A percentile compares a stretch with the other conserved stretches of the same genome.
These are phyloP conservation scores for Lathyrus tuberosus DNA, from an alignment of 306 rosid species.

Conservation along the genomic window DNA sequence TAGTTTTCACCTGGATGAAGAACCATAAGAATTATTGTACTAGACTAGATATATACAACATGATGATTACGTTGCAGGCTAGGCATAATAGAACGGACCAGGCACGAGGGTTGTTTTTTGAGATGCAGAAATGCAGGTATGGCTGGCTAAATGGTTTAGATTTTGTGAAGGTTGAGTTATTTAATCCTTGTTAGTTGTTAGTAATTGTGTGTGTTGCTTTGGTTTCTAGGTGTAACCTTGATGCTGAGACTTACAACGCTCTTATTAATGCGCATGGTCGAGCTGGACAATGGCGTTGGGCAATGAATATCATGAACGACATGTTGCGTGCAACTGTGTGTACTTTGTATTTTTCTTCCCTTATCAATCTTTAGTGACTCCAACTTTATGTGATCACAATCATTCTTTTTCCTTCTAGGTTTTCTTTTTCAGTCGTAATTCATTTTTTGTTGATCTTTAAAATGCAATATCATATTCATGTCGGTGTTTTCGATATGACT, in stretches of 20 bases:
- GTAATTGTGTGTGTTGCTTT: constrained; percentile 15
- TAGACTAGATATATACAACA: constrained; percentile 81
- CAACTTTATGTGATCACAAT: constrained; percentile 52
- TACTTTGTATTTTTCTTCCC: constrained; percentile 72
- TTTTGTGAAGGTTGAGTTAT: constrained; percentile 17
- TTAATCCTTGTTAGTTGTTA: constrained; percentile 11
- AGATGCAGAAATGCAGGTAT: constrained; percentile 95
- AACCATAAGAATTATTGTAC: constrained; percentile 76
- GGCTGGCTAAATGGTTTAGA: not conserved
- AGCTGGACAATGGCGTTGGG: constrained; percentile 97
- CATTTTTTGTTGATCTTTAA: constrained; percentile 31
- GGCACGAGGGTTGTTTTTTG: constrained; percentile 94
- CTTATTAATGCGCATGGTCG: constrained; percentile 93
- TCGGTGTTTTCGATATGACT: not conserved
- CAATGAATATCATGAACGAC: constrained; percentile 93
- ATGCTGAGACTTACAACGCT: constrained; percentile 86
- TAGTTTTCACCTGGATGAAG: constrained; percentile 86
- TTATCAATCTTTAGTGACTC: constrained; percentile 60
- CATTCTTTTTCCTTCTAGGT: constrained; percentile 42
- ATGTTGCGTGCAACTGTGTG: constrained; percentile 98
- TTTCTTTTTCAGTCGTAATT: constrained; percentile 22
- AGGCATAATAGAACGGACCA: constrained; percentile 77
- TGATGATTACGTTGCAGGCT: constrained; percentile 85
- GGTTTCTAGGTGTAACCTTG: constrained; percentile 83
- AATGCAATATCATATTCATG: constrained; percentile 10